Base-by-base conservation (phyloP, 148 eudicot species). In the Camellia lanceoleosa region DNA sequence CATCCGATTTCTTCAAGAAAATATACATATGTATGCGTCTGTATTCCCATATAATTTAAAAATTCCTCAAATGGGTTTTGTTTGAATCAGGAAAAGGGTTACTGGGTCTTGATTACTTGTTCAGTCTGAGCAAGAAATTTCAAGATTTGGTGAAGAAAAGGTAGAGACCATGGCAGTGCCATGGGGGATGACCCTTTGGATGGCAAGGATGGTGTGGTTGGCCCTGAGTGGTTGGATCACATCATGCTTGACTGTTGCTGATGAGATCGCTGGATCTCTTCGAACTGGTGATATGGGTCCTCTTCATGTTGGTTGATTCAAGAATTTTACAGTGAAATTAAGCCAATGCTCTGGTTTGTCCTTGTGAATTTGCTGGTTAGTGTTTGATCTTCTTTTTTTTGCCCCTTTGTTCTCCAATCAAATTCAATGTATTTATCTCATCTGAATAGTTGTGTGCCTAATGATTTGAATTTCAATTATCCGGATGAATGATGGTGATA, bases 221-320 rank as follows among this genome's bases (percentile, higher is more conserved):
- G 90, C 90, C 49, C 64, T 92, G 23, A 80, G 65, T 80, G 88
- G 90, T 56, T 92, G 97, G 98, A 83, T 94, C 12, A 71, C 92
- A 5, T 89, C 97, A 60, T 91, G 93, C 30, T 83, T 92, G 46
- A 81, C 83, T 63, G 88, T 94, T 66, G 97, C 98, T 47, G 94
- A 94, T 82, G 97, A 92, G 63, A 76, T 94, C 81, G 98, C 98
- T 52, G 41, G 42, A 30, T 84, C 92, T 68, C 86, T 94, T 77
- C 89, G 92, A 1, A 62, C 86, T 2, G 93, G 93, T 7, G 94
- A 91, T 41, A 87, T 92, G 5, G 89, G 90, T 59, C 87, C 89
- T 67, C 87, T 89, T 58, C 89, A 90, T 80, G 83, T 89, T 63
- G 95, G 90, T 66, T 93, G 82, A 87, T 49, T 64, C 18, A 4